Base-by-base conservation (phyloP, 768 basidiomycete species). In the Auriscalpium orientale region DNA sequence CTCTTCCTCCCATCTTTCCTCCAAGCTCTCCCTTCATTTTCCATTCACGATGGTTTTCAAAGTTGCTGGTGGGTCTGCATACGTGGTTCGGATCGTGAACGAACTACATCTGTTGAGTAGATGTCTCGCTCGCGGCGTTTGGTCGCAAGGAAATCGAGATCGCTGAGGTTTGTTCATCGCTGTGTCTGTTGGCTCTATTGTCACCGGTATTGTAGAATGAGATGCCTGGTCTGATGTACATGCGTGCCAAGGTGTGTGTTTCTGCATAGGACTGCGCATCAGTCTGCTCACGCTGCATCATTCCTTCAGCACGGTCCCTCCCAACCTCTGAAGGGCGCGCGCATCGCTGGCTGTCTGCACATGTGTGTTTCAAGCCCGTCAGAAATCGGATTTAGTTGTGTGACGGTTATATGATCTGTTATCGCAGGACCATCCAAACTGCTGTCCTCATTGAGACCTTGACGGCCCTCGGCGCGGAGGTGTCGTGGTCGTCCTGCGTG, bases 91-190 rank as follows among this genome's bases (percentile, higher is more conserved):
- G 16, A 43, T 13, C 33, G 22, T 44, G 28, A 35, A 54, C 53
- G 56, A 59, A 58, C 60, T 66, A 28, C 56, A 36, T 35, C 15
- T 43, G 44, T 36, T 54, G 52, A 10, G 46, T 54, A 91, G 93
- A 93, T 70, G 78, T 95, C 67, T 98, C 95, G 67, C 91, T 99
- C 70, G 97, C 97, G 70, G 95, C 95, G 58, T 99, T 98, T 76
- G 93, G 95, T 74, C 93, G 95, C 79, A 99, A 99, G 79, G 95
- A 99, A 79, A 91, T 99, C 67, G 87, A 95, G 78, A 90, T 99
- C 73, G 95, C 95, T 61, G 95, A 99, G 87, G 95, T 95, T 72
- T 64, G 70, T 56, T 64, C 53, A 45, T 44, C 62, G 51, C 46
- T 55, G 5, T 37, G 58, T 59, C 58, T 61, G 51, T 56, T 52